Base-by-base conservation (phyloP, 139 green algal species). In the Desmodesmus armatus region DNA sequence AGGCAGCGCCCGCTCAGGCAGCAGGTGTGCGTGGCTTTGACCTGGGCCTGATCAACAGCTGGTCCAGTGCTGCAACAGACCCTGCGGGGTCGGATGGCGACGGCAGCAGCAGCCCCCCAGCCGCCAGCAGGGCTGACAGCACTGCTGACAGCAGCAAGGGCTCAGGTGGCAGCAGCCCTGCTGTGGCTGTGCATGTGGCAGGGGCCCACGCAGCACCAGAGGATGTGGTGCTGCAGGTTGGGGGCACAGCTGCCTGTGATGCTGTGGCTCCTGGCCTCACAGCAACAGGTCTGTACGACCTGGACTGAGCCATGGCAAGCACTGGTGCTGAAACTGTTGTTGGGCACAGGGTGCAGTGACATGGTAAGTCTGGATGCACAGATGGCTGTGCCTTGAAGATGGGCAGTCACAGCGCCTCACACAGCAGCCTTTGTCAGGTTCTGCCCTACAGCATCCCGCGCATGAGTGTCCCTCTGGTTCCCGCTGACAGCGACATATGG, bases 121-220 rank as follows among this genome's bases (percentile, higher is more conserved):
- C 35, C 17, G 49, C 31, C 73, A 67, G 73, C 49, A 51, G 76
- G 55, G 37, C 76, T 65, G 33, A 53, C 69, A 41, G 69, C 69
- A 33, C 39, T 11, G 39, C 39, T 35, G 23, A 3, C 29, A 39
- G 25, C 39, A 53, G 69, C 39, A 72, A 35, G 19, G 65, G 65
- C 33, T 72, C 33, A 47, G 65, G 65, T 21, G 5, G 33, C 40
- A 51, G 21, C 23, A 77, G 69, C 19, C 25, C 5, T 58, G 69
- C 35, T 47, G 65, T 44, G 55, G 55, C 17, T 17, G 6, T n/a
- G n/a, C 41, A 35, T 33, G 43, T 13, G 5, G 39, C 39, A 39
- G 69, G 33, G 53, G 69, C 9, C 47, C 47, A 23, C 0, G 39
- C 33, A 3, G 23, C 69, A 39, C 40, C 40, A 39, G 69, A 77